phyloP scores from a whole-genome alignment of 352 stramenopile genomes.

The Pythium volutum region DNA sequence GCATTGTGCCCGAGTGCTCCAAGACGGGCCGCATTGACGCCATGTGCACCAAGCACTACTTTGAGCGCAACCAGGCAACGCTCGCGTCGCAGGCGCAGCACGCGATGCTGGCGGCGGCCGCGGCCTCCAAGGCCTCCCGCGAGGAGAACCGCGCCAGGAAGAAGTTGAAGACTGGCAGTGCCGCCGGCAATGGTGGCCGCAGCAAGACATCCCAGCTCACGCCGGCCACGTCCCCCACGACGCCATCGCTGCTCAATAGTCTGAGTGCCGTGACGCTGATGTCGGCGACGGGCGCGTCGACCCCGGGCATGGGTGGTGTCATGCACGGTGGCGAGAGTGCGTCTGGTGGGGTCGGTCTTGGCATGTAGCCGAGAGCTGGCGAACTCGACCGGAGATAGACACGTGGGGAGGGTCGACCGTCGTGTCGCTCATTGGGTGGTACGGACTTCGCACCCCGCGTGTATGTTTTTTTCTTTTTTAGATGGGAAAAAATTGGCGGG shows the following conservation, averaged over 20 bases:
- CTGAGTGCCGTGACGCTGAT: constrained; percentile 25
- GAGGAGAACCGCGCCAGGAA: constrained; percentile 16
- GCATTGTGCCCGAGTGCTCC: constrained; percentile 71
- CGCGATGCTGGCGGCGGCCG: constrained; percentile 16
- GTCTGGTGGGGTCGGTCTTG: constrained; percentile 12
- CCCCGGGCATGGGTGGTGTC: constrained; percentile 1
- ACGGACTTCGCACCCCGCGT: not conserved
- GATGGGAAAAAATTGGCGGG: constrained; percentile 16
- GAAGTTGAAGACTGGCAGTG: constrained; percentile 7
- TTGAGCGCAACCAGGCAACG: constrained; percentile 62
- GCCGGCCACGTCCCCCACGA: constrained; percentile 24
- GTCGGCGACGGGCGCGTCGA: constrained; percentile 10
- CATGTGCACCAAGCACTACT: constrained; percentile 86
- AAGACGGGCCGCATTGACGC: constrained; percentile 81
- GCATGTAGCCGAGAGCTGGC: constrained; percentile 7
- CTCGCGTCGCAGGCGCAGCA: constrained; percentile 20
- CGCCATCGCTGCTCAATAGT: constrained; percentile 25
- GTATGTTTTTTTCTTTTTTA: constrained; percentile 22
- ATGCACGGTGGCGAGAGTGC: constrained; percentile 13
- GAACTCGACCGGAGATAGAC: not conserved
- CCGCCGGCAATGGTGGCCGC: not conserved
- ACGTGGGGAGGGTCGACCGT: constrained; percentile 1
- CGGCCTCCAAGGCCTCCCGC: constrained; percentile 14
- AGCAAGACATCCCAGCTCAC: constrained; percentile 25
- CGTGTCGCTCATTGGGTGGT: constrained; percentile 14